Conservation (phyloP, 495 filamentous ascomycete species). For the Lichina pygmaea region DNA sequence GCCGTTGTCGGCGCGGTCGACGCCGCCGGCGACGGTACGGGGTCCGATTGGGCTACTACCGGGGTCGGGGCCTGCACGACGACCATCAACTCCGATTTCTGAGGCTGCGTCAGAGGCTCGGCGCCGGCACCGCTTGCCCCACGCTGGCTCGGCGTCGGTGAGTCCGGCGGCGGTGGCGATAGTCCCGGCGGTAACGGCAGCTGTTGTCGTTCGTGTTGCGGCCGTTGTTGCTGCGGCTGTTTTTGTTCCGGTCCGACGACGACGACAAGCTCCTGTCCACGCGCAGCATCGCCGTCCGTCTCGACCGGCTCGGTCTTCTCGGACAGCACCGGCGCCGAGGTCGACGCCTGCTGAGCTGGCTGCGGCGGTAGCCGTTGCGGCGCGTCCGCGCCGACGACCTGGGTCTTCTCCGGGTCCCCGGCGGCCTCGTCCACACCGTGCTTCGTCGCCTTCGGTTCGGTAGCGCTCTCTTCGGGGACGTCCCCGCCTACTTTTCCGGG, state of each 20-base stretch:
- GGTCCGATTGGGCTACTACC: slow-evolving; percentile 1
- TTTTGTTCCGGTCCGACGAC: too few relatives aligned
- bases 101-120: not conserved
- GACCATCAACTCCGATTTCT: not conserved
- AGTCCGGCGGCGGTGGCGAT: not conserved
- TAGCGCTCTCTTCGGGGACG: slow-evolving; percentile 23
- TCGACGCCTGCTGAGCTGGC: not conserved
- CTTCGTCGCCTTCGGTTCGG: slow-evolving; percentile 24
- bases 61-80: slow-evolving; percentile 3
- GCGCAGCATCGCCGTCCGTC: too few relatives aligned
- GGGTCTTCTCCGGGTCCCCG: not conserved
- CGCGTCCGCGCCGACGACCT: not conserved
- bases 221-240: too few relatives aligned
- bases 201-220: too few relatives aligned
- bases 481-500: not conserved
- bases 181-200: not conserved
- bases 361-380: not conserved
- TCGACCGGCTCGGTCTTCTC: too few relatives aligned
- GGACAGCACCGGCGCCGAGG: not conserved
- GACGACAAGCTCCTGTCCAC: too few relatives aligned
- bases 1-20: not conserved
- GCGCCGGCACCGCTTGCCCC: not conserved
- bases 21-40: not conserved
- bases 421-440: slow-evolving; percentile 22
- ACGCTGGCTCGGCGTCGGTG: not conserved